Evolutionary conservation across 1,139 yeast species (phyloP).

Genomic region (Pichia cactophila): DNA sequence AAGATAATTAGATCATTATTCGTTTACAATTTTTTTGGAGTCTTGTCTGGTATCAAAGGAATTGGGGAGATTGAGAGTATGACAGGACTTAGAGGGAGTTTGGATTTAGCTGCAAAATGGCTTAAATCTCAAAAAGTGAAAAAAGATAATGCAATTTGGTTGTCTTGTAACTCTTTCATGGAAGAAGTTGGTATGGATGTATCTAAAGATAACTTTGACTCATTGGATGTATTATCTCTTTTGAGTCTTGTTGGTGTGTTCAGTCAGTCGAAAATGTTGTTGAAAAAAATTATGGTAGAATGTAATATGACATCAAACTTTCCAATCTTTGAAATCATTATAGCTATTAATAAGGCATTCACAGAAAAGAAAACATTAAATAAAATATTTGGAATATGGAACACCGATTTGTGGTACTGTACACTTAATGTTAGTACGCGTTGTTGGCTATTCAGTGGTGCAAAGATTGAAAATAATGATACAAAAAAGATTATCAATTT

Average conservation of each 20-base stretch:
- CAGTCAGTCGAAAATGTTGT: constrained; percentile 48
- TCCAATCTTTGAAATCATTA: constrained; percentile 29
- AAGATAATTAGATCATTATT: constrained; percentile 17
- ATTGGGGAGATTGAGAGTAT: constrained; percentile 16
- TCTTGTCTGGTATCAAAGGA: constrained; percentile 18
- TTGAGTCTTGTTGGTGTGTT: constrained; percentile 32
- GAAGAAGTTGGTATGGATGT: constrained; percentile 12
- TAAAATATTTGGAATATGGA: constrained; percentile 14
- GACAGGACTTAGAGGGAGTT: constrained; percentile 20
- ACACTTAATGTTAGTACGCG: constrained; percentile 12
- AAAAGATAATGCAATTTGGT: constrained; percentile 4
- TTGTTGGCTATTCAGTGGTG: constrained; percentile 16
- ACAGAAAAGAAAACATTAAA: neutral
- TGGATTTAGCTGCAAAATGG: constrained; percentile 35
- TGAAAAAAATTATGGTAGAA: constrained; percentile 52
- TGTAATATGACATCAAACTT: constrained; percentile 41
- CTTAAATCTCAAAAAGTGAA: constrained; percentile 28
- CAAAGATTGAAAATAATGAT: constrained; percentile 8
- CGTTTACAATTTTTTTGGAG: constrained; percentile 21
- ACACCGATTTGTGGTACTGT: constrained; percentile 12
- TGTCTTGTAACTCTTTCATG: constrained; percentile 3
- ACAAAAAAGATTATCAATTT: constrained; percentile 8
- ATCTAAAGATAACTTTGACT: neutral
- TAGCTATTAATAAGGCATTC: constrained; percentile 1
- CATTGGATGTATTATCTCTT: constrained; percentile 2